Conservation (phyloP, 148 eudicot genomes). For the Arbutus unedo region DNA sequence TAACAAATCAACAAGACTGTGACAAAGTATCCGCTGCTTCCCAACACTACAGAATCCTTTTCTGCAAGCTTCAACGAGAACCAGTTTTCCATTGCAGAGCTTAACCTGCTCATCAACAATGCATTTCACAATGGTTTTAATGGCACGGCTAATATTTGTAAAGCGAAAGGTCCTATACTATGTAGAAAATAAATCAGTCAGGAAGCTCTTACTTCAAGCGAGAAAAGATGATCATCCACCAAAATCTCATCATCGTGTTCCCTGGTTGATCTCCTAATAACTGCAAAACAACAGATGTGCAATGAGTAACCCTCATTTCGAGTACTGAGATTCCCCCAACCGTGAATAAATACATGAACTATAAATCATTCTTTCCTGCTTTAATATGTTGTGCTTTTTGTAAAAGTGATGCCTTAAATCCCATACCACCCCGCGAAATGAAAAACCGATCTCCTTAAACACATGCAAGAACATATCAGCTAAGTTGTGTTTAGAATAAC, state of each 20-base stretch:
- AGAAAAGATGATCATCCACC: constrained; percentile 71
- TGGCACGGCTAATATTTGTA: not conserved
- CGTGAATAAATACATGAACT: not conserved
- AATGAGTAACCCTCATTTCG: not conserved
- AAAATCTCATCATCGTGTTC: constrained; percentile 49
- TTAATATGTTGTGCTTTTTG: not conserved
- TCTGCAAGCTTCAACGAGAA: constrained; percentile 75
- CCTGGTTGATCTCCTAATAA: constrained; percentile 56
- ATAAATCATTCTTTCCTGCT: not conserved
- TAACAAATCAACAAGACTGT: constrained; percentile 89
- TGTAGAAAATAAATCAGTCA: not conserved
- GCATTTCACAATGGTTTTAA: constrained; percentile 14
- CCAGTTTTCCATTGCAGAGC: constrained; percentile 88
- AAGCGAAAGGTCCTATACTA: not conserved
- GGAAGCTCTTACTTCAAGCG: constrained; percentile 62
- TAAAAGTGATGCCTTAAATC: not conserved
- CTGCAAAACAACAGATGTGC: constrained; percentile 32
- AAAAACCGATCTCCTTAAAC: not conserved
- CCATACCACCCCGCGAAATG: not conserved
- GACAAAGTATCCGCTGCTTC: constrained; percentile 82
- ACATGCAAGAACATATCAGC: not conserved
- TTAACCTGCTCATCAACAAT: constrained; percentile 58
- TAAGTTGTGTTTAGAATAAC: not conserved
- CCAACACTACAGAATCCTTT: constrained; percentile 77
- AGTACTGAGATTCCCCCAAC: not conserved